These are phyloP conservation scores for Uronychia binucleata DNA, from an alignment of 73 alveolate species.

Conservation along the genomic window DNA sequence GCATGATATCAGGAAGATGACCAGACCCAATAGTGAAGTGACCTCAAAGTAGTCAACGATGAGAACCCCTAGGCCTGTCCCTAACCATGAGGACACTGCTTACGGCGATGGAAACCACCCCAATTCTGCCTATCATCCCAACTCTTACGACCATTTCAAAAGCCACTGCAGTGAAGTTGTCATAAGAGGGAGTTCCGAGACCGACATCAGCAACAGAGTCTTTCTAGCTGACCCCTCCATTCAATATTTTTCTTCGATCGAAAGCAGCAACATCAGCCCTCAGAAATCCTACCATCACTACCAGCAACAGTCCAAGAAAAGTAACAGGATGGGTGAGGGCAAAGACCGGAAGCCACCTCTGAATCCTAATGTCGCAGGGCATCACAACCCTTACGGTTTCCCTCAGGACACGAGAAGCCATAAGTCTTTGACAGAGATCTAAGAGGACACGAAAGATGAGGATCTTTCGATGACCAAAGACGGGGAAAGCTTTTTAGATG, in stretches of 20 bases:
- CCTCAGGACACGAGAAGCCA: background rate
- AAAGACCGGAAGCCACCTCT: background rate
- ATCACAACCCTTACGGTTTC: background rate
- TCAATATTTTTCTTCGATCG: background rate
- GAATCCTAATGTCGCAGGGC: too few species aligned
- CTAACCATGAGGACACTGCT: background rate
- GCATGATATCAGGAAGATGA: background rate
- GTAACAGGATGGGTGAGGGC: background rate
- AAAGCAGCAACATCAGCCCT: background rate
- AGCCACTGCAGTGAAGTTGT: conserved; percentile 41
- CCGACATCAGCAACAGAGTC: conserved; percentile 25
- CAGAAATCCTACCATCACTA: background rate
- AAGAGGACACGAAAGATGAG: background rate
- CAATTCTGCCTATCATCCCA: background rate
- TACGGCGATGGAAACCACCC: background rate
- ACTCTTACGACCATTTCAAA: conserved; percentile 33
- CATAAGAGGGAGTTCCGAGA: conserved; percentile 38
- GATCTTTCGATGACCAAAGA: background rate
- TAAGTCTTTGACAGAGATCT: background rate
- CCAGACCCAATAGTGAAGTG: background rate
- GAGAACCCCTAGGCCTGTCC: background rate
- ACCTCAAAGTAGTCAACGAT: background rate
- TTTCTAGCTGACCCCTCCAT: background rate
- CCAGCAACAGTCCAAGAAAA: background rate
- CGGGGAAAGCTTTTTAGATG: background rate